Base-by-base conservation (phyloP, 495 filamentous ascomycete species). In the Penicillium odoratum region DNA sequence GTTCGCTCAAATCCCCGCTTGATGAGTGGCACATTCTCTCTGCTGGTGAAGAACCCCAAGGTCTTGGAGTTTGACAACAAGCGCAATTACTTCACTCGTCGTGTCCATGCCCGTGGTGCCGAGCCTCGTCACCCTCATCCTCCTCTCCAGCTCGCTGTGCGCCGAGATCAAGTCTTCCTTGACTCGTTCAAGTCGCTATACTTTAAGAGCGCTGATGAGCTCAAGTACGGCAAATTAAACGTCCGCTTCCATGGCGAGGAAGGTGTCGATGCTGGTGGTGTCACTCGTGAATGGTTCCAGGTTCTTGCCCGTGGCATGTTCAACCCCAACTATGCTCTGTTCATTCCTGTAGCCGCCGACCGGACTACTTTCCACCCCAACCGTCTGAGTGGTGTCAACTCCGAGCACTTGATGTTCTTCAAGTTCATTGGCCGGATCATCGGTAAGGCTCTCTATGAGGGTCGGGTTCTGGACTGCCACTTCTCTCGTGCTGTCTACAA, bases 41-140 rank as follows among this genome's bases (percentile, higher is more conserved):
- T 97, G 38, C 78, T 99, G 29, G 93, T 97, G 60, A 97, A 96
- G 78, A 99, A 99, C 66, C 95, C 94, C 46, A 98, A 97, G 82
- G 94, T 99, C 13, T 75, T 99, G 47, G 94, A 99, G 64, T 99
- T 99, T 66, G 94, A 99, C 71, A 99, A 98, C 77, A 99, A 99
- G 81, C 93, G 95, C 63, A 97, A 95, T 71, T 99, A 94, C 82
- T 99, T 99, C 78, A 97, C 83, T 71, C 89, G 95, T 45, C 90
- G 89, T 61, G 82, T 99, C 18, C 94, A 98, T 70, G 81, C 85
- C 36, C 90, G 93, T 53, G 79, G 77, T 7, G 80, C 81, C 11
- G 83, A 89, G 60, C 79, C 83, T 59, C 77, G 85, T 59, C 81
- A 87, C 56, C 73, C 85, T 28, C 85, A 90, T 61, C 86, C 88